phyloP scores from a whole-genome alignment of 441 rosid species.

The Pelargonium australe region DNA sequence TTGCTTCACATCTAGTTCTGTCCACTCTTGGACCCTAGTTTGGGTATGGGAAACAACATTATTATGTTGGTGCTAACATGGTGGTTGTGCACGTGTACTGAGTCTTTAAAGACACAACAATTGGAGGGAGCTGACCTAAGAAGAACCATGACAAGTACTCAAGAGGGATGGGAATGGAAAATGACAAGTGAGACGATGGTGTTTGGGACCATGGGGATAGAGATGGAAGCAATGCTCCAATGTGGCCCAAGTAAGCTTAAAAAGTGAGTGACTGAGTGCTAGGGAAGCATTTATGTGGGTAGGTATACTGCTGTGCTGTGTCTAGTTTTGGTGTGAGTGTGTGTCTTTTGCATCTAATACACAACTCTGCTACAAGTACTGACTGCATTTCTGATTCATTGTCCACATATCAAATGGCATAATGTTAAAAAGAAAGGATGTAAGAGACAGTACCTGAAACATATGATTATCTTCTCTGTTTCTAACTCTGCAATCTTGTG shows the following conservation, averaged over 20 bases:
- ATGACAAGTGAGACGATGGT: not conserved
- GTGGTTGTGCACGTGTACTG: no score
- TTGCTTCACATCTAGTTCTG: no score
- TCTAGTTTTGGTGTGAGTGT: not conserved
- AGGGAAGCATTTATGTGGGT: not conserved
- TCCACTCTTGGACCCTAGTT: no score
- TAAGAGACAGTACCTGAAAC: no score
- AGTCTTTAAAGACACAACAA: not conserved
- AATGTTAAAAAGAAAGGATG: not conserved
- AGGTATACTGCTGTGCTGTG: not conserved
- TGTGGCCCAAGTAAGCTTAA: not conserved
- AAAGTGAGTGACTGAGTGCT: not conserved
- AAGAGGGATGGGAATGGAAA: not conserved
- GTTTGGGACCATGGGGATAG: no score
- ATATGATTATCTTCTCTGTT: no score
- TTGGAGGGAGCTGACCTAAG: not conserved
- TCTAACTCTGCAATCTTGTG: no score
- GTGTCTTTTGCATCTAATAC: no score
- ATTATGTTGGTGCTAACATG: no score
- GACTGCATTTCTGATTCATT: constrained; percentile 14
- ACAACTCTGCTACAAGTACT: constrained; percentile 1
- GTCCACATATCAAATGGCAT: constrained; percentile 27
- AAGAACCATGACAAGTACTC: not conserved
- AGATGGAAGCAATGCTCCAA: no score
- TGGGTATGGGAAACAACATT: no score